Base-by-base conservation (phyloP, 1,284 basidiomycete species). In the Sanguinoderma infundibulare region DNA sequence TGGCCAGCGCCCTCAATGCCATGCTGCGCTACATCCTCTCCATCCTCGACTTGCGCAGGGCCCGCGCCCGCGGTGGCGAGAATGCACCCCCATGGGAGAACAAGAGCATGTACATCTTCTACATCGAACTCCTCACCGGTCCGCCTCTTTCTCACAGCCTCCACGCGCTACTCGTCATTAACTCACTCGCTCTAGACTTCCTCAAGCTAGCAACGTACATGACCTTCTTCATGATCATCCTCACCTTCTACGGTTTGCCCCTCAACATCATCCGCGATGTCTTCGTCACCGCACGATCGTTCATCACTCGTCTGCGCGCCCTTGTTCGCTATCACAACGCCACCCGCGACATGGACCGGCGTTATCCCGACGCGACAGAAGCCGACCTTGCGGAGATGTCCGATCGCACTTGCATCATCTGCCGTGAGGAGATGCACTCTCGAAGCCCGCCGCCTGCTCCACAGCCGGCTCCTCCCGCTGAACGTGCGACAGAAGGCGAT, bases 101-200 rank as follows among this genome's bases (percentile, higher is more conserved):
- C 71, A 99, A 99, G 82, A 96, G 94, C 79, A 97, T 98, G 88
- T 97, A 90, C 81, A 81, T 95, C 15, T 98, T 98, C 79, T 98
- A 98, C 73, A 89, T 98, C 65, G 97, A 98, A 70, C 79, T 98
- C 46, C 82, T 84, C n/a, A 96, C 95, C 53, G 94, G 95, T 94
- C 68, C 57, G 54, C 51, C 47, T 28, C 3, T 17, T 6, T 24
- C 28, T 9, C 17, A 50, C 5, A 20, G 9, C 28, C 15, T 17
- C 1, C 3, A 8, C 47, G 10, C 20, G 17, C 30, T 22, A 14
- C n/a, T 20, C 34, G 47, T 35, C 30, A 42, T 39, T 24, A 38
- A 44, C 30, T 36, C 63, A 47, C 57, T 47, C 57, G 53, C 15
- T 55, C 14, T 72, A 96, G 97, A 98, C 76, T 96, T 98, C 77